Evolutionary conservation across 2,329 filamentous ascomycete species (phyloP), one percentile per base, ranked within the genome.

Genomic region (Metarhizium anisopliae): DNA sequence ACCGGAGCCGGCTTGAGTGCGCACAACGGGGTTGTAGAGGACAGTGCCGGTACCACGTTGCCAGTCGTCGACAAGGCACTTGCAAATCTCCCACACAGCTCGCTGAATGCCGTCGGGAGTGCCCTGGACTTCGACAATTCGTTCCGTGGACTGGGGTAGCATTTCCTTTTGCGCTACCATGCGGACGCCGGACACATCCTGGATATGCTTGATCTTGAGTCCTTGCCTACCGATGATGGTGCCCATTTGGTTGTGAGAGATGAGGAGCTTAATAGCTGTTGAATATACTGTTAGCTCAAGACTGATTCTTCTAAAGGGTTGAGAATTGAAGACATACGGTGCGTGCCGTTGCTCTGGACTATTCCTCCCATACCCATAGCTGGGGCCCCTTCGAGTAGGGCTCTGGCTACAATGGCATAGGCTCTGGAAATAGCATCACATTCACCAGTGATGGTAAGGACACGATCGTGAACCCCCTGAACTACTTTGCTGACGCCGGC

Each of bases 111-210:
- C 92, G 55, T 95, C 91, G 16, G 94, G 92, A 18, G 88, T 93
- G 64, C 94, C 94, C 71, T 96, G 92, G 50, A 99, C 87, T 70
- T 99, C 94, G 61, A 99, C 94, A 65, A 99, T 92, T 61, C 94
- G 88, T 78, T 99, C 94, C 38, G 94, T 99, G 6, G 94, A 99
- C 73, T 99, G 94, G 40, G 94, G 94, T 7, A 99, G 85, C 94
- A 99, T 99, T 68, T 99, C 94, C 77, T 99, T 99, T 74, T 99
- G 94, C 45, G 94, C 94, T 51, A 99, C 92, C 94, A 99, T 99
- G 69, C 94, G 92, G 57, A 97, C 94, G 61, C 92, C 92, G 5
- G 94, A 97, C 35, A 85, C 86, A 71, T 99, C 94, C 72, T 99
- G 94, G 64, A 99, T 99, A 71, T 96, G 90, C 82, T 99, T 99